Conservation (phyloP, 805 yeast species). For the Candida corydali region DNA sequence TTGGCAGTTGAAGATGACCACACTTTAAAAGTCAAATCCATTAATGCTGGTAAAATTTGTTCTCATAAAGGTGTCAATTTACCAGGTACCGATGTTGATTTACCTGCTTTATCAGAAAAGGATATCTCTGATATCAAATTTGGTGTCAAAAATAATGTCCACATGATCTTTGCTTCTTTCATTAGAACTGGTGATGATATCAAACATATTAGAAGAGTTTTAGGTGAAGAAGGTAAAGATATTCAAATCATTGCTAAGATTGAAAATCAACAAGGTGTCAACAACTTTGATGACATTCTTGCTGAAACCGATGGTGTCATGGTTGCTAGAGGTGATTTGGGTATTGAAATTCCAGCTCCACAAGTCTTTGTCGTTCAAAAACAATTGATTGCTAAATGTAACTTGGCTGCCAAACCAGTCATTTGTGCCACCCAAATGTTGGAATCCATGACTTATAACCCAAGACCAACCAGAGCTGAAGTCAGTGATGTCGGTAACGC, state of each 20-base stretch:
- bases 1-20: slow-evolving; percentile 72
- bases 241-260: slow-evolving; percentile 96
- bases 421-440: slow-evolving; percentile 99
- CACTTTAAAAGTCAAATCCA: slow-evolving; percentile 81
- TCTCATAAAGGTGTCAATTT: slow-evolving; percentile 99
- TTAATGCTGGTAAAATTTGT: slow-evolving; percentile 93
- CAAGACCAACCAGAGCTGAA: slow-evolving; percentile 99
- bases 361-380: slow-evolving; percentile 98
- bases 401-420: slow-evolving; percentile 98
- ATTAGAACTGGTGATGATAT: slow-evolving; percentile 94
- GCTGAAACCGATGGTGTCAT: slow-evolving; percentile 96
- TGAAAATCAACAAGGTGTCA: slow-evolving; percentile 99
- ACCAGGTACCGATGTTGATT: slow-evolving; percentile 98
- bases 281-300: slow-evolving; percentile 97
- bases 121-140: slow-evolving; percentile 88
- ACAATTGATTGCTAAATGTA: slow-evolving; percentile 98
- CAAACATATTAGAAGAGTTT: slow-evolving; percentile 82
- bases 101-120: slow-evolving; percentile 97
- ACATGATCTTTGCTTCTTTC: slow-evolving; percentile 98
- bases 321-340: slow-evolving; percentile 99
- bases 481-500: slow-evolving; percentile 99
- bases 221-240: slow-evolving; percentile 95
- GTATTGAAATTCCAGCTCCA: slow-evolving; percentile 99
- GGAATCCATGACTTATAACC: slow-evolving; percentile 99
- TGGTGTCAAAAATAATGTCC: slow-evolving; percentile 96